Base-by-base conservation (phyloP, 1,284 basidiomycete species). In the Cryptococcus wingfieldii region DNA sequence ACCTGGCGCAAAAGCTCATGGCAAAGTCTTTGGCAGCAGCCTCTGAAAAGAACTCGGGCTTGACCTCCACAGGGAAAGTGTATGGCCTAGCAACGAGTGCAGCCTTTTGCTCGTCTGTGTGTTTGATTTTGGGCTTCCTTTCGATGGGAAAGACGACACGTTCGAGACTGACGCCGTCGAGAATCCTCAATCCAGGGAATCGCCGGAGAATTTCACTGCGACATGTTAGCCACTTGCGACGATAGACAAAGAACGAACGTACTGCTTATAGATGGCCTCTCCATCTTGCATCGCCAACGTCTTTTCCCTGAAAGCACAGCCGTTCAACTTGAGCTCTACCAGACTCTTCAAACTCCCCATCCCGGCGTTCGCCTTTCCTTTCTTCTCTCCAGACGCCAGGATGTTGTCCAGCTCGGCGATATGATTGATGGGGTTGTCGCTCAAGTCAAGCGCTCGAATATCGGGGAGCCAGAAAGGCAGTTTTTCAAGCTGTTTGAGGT, bases 101-200 rank as follows among this genome's bases (percentile, higher is more conserved):
- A 14, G 68, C 59, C 50, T 66, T 63, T 37, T 69, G 60, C 13
- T 58, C 64, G 9, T 67, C 66, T 2, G 61, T 63, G 13, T 66
- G 65, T 19, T 61, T 55, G 27, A 71, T 59, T 31, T 67, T 69
- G 38, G 71, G 69, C 59, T 71, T 66, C 43, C 70, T 66, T 34
- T 66, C 63, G 34, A 77, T 63, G 3, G 72, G 69, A 58, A 75
- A 74, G 47, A 72, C 62, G 51, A 77, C 67, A 28, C 74, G 68
- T 53, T 71, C 93, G 5, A 95, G 61, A 42, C 64, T 64, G 44
- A 73, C 67, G 2, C 68, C 70, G 56, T 77, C 75, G 27, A 77
- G 64, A 43, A 77, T 71, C 9, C 68, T 66, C 1, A 77, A 62
- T 49, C 75, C 73, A 10, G 75, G 74, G 60, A 77, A 77, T 7